Base-by-base conservation (phyloP, 345 rosid genomes). In the Hibiscus syriacus region DNA sequence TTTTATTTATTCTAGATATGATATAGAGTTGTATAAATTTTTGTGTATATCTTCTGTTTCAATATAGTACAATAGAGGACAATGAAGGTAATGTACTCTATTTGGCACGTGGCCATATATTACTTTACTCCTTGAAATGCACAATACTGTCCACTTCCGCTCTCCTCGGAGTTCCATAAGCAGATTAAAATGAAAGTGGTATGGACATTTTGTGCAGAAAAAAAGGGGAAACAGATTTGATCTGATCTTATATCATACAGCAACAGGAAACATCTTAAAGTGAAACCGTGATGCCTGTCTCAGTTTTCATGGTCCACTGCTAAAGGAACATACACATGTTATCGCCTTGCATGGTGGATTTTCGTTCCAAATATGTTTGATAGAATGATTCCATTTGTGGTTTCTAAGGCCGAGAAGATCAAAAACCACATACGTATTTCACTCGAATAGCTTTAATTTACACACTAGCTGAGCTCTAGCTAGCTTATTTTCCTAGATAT, bases 51-150 rank as follows among this genome's bases (percentile, higher is more conserved):
- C n/a, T n/a, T n/a, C n/a, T n/a, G n/a, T n/a, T n/a, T n/a, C n/a
- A n/a, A n/a, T n/a, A n/a, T n/a, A n/a, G n/a, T n/a, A n/a, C n/a
- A n/a, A n/a, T n/a, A n/a, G n/a, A n/a, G n/a, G n/a, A 34, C 10
- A 36, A 36, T n/a, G 25, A 58, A 1, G 17, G 23, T 34, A 30
- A 7, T 30, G 65, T 60, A 17, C 65, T 12, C 11, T 36, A 27
- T 59, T 19, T 2, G 12, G 10, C 27, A 19, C 29, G 48, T 60
- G 30, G 29, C 19, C 49, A 60, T 20, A 2, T 6, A 60, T 43
- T 43, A 12, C n/a, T 10, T 38, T 38, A 16, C 49, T 20, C 22
- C 66, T 61, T 39, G 66, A 61, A 39, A 61, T 39, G 66, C 66
- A 39, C 66, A 61, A 38, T 36, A 2, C 12, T 61, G 66, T 22